These are phyloP conservation scores for Bothriochloa decipiens DNA, from an alignment of 176 grass and related monocot genomes.

Conservation along the genomic window DNA sequence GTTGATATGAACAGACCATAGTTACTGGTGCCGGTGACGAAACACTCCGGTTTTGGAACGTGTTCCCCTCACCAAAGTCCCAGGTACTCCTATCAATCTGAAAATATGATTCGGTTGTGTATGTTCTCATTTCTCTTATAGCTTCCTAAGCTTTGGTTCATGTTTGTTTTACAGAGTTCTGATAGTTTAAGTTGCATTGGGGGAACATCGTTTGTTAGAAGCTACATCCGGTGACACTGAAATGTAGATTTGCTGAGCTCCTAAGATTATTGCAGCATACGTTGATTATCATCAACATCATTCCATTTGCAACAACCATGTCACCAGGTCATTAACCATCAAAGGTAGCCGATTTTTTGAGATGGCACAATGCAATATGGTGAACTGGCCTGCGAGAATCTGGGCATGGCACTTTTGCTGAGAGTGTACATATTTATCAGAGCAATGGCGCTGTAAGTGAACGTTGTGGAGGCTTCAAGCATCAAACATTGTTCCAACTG, in stretches of 20 bases:
- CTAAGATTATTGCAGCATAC: constrained; percentile 34
- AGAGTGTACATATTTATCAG: constrained; percentile 54
- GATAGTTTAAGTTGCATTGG: constrained; percentile 89
- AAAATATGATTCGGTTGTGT: neutral
- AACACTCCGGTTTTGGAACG: constrained; percentile 97
- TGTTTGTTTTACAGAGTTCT: constrained; percentile 54
- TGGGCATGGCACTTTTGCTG: neutral
- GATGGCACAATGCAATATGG: constrained; percentile 29
- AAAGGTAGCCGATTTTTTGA: constrained; percentile 43
- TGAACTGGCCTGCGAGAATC: constrained; percentile 26
- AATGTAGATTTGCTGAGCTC: neutral
- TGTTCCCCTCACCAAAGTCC: constrained; percentile 97
- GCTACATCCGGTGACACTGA: constrained; percentile 79
- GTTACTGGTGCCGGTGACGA: constrained; percentile 98
- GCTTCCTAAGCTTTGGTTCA: constrained; percentile 4
- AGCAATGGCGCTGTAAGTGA: neutral
- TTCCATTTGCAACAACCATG: constrained; percentile 13
- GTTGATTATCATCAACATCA: constrained; percentile 33
- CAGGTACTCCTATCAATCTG: constrained; percentile 53
- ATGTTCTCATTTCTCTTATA: neutral
- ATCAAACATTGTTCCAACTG: neutral
- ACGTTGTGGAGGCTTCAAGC: neutral
- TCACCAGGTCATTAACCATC: constrained; percentile 33
- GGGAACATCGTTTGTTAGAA: constrained; percentile 83
- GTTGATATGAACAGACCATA: constrained; percentile 70